A percentile compares a stretch with the other conserved stretches of the same genome.
phyloP scores from a whole-genome alignment of 2,329 filamentous ascomycete genomes.

The Colletotrichum echinochloae region DNA sequence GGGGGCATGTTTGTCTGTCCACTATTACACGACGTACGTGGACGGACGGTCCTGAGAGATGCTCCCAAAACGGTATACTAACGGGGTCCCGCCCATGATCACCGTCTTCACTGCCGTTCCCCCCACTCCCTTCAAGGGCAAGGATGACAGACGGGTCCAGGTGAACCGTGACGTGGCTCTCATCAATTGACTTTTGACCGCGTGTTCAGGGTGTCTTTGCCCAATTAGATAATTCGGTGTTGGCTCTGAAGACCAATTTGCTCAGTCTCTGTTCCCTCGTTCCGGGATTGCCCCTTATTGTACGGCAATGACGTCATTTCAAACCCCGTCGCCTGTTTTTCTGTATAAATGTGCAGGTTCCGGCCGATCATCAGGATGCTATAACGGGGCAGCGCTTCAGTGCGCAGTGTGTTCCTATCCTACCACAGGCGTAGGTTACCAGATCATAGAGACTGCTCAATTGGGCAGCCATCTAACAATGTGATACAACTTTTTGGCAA shows the following conservation, averaged over 20 bases:
- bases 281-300: slow-evolving; percentile 5
- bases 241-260: neutral
- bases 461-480: neutral
- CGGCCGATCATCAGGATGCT: slow-evolving; percentile 20
- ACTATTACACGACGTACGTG: neutral
- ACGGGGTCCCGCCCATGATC: slow-evolving; percentile 16
- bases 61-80: slow-evolving; percentile 32
- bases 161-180: slow-evolving; percentile 17
- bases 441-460: neutral
- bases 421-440: neutral
- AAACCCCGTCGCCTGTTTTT: slow-evolving; percentile 33
- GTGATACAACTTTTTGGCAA: neutral
- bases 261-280: neutral
- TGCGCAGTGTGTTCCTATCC: neutral
- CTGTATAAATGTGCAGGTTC: slow-evolving; percentile 19
- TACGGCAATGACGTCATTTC: slow-evolving; percentile 28
- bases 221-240: slow-evolving; percentile 3
- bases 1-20: neutral
- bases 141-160: neutral
- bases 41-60: slow-evolving; percentile 20
- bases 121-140: neutral
- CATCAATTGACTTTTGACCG: slow-evolving; percentile 20
- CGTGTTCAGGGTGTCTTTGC: neutral
- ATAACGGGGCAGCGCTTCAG: slow-evolving; percentile 14
- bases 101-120: slow-evolving; percentile 2